Base-by-base conservation (phyloP, 1,284 basidiomycete genomes). In the Mycosarcoma mackinlayi region DNA sequence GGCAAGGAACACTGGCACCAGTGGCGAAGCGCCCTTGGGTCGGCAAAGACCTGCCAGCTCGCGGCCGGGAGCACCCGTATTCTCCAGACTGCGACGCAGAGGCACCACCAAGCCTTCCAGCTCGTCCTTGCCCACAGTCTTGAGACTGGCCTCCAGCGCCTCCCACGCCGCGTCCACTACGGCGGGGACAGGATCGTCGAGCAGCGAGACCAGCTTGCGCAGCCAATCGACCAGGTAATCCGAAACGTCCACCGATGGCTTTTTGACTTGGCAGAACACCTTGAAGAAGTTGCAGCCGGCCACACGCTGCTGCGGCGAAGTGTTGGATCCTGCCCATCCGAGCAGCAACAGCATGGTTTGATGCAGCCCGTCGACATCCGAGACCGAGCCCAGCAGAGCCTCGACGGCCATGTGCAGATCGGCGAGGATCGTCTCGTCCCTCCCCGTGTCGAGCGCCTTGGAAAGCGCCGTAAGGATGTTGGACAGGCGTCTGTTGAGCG, bases 191-290 rank as follows among this genome's bases (percentile, higher is more conserved):
- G 85, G 84, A 79, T 98, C 95, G 75, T 95, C 94, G 61, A 97
- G 86, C 4, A 92, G 85, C 0, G 92, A 88, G 4, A 98, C 86
- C 14, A 98, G 87, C 75, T 94, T 92, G n/a, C 94, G 90, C 59
- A 98, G 88, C 93, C 94, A 98, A 83, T 98, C 94, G 55, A 94
- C 86, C 16, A 91, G 88, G 83, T 98, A 98, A 53, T 79, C 80
- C 41, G 59, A 58, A 28, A 79, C 57, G 25, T 71, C 63, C 19
- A 78, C 58, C 37, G 62, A 63, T 5, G 63, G 25, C 59, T 68
- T 67, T 69, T 76, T 75, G 56, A 68, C 76, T 35, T 58, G 53
- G 63, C 75, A 76, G 65, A 80, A 79, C 39, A 58, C 73, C 50
- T 69, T 68, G 50, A 77, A 71, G 49, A 80, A 63, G 23, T 56